Percentiles rank a stretch among this genome's conserved stretches.
phyloP scores from a whole-genome alignment of 2,329 filamentous ascomycete species.

The Decorospora gaudefroyi region DNA sequence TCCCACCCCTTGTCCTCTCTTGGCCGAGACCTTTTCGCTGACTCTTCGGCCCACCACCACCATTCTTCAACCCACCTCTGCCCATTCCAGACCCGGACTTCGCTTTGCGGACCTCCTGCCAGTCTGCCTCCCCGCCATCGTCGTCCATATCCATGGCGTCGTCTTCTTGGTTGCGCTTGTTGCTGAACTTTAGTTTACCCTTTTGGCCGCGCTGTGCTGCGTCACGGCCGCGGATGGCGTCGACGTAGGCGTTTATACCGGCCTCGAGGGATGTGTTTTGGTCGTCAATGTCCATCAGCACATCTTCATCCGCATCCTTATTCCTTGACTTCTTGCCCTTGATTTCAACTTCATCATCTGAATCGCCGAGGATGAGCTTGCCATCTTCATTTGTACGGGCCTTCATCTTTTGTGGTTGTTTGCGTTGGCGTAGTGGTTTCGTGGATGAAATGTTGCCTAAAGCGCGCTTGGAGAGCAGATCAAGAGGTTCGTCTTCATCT shows the following conservation, averaged over 20 bases:
- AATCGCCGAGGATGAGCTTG: constrained; percentile 73
- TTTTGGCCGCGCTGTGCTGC: constrained; percentile 62
- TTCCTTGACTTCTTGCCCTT: constrained; percentile 44
- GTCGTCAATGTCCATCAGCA: constrained; percentile 65
- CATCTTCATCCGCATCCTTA: constrained; percentile 46
- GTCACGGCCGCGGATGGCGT: constrained; percentile 63
- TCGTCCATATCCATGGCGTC: constrained; percentile 56
- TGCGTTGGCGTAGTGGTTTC: constrained; percentile 70
- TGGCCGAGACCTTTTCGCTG: constrained; percentile 46
- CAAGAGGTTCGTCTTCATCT: constrained; percentile 91
- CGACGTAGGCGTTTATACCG: constrained; percentile 65
- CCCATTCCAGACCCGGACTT: constrained; percentile 42
- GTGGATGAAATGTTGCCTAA: constrained; percentile 93
- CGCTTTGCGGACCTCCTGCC: constrained; percentile 44
- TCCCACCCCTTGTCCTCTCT: constrained; percentile 42
- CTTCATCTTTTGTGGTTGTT: constrained; percentile 52
- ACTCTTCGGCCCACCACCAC: constrained; percentile 24
- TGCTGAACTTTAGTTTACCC: constrained; percentile 64
- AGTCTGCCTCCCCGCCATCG: constrained; percentile 43
- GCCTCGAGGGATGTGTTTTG: constrained; percentile 52
- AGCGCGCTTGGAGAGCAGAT: constrained; percentile 85
- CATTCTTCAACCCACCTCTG: constrained; percentile 29
- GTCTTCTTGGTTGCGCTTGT: constrained; percentile 52
- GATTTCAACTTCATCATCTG: constrained; percentile 42
- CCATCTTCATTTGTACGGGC: constrained; percentile 69